Base-by-base conservation (phyloP, 202 grass and related monocot species). In the Elaeis oleifera region DNA sequence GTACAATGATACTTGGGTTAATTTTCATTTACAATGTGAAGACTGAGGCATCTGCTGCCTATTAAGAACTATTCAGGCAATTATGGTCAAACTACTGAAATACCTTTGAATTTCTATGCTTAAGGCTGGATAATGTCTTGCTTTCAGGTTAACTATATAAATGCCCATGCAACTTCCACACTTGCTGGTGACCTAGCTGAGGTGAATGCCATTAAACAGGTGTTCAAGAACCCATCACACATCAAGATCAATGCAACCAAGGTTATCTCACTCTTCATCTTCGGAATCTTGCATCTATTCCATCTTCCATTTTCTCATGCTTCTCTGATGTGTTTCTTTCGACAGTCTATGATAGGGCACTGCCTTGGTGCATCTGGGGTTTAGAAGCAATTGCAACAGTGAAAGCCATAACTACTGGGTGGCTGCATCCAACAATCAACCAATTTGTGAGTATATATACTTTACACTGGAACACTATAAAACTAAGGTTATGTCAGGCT, bases 241-340 rank as follows among this genome's bases (percentile, higher is more conserved):
- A 97, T 97, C 5, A 97, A 91, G 80, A 91, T 92, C 53, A 97
- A 97, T 66, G 88, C 88, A 80, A 97, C 94, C 20, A 97, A 97
- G 85, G 94, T 92, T 13, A 59, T 28, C 54, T 71, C 6, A 11
- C 32, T 60, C 1, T 59, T 49, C 11, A 1, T 9, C 11, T 17
- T 27, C 23, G 11, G 25, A 23, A 22, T 59, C 19, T 1, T 22
- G 31, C 2, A 51, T 25, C 3, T 25, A 3, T 25, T 25, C 1
- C 24, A 25, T 44, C 2, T 51, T 59, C 31, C 1, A 9, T 8
- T 36, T 36, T 36, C 1, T 11, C 32, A 36, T 51, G n/a, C 29
- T 61, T 50, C 7, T 58, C 23, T 16, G 39, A 62, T 24, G 20
- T 4, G 16, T 36, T 19, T 39, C 13, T 8, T 16, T 58, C 22